Evolutionary conservation across 805 yeast species (phyloP).

Genomic region (Candida hungchunana): DNA sequence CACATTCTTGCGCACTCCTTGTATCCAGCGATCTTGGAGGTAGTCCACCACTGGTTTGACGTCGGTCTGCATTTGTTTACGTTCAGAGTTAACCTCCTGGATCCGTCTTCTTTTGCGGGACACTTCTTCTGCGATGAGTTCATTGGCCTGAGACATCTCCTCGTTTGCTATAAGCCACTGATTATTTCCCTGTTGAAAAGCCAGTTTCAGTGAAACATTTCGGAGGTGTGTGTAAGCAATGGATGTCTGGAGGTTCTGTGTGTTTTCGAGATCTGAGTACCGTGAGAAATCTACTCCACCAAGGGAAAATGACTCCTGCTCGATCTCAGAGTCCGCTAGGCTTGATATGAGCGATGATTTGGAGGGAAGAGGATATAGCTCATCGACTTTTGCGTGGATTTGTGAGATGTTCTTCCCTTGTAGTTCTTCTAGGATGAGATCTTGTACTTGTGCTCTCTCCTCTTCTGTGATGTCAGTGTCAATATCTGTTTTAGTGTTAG

Average conservation of each 20-base stretch:
- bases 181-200: conserved; percentile 31
- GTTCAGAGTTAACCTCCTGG: conserved; percentile 37
- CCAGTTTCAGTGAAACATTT: conserved; percentile 34
- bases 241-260: conserved; percentile 23
- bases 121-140: conserved; percentile 27
- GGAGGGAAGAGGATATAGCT: conserved; percentile 20
- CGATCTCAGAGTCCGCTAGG: conserved; percentile 11
- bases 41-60: conserved; percentile 42
- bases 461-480: conserved; percentile 34
- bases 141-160: conserved; percentile 28
- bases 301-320: conserved; percentile 22
- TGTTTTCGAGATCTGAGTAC: conserved; percentile 28
- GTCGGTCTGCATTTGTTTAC: conserved; percentile 42
- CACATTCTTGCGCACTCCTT: conserved; percentile 27
- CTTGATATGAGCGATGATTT: conserved; percentile 2
- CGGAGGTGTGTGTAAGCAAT: conserved; percentile 30
- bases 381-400: conserved; percentile 20
- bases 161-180: conserved; percentile 37
- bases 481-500: conserved; percentile 25
- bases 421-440: conserved; percentile 28
- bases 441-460: conserved; percentile 34
- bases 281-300: conserved; percentile 33
- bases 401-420: background rate
- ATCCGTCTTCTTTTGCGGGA: conserved; percentile 37
- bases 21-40: conserved; percentile 47